Evolutionary conservation across 2,329 filamentous ascomycete genomes (phyloP).

Genomic region (Fusarium sp.): DNA sequence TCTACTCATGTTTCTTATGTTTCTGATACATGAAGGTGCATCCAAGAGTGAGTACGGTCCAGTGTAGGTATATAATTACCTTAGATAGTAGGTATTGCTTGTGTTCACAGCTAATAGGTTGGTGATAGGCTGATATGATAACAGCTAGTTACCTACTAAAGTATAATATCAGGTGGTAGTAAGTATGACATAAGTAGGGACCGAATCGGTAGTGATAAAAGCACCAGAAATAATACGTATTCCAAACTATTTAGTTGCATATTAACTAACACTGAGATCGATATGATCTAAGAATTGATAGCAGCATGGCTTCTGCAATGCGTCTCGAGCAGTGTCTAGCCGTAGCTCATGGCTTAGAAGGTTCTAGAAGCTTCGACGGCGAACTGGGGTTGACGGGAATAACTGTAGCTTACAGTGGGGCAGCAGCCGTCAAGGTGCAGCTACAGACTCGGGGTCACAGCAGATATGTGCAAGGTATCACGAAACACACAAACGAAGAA

Average conservation of each 20-base stretch:
- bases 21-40: too few relatives aligned
- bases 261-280: not conserved
- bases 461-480: slow-evolving; percentile 9
- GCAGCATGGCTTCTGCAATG: not conserved
- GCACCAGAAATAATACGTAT: not conserved
- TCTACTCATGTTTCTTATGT: not conserved
- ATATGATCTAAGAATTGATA: not conserved
- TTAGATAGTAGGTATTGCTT: not conserved
- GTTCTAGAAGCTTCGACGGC: slow-evolving; percentile 47
- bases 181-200: not conserved
- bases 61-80: too few relatives aligned
- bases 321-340: not conserved
- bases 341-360: slow-evolving; percentile 32
- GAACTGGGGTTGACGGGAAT: slow-evolving; percentile 28
- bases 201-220: not conserved
- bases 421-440: slow-evolving; percentile 8
- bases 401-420: slow-evolving; percentile 27
- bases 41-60: not conserved
- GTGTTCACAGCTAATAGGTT: not conserved
- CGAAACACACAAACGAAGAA: not conserved
- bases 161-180: not conserved
- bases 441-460: slow-evolving; percentile 7
- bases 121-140: not conserved
- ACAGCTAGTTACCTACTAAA: too few relatives aligned
- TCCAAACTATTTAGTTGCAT: not conserved